A percentile compares a stretch with the other conserved stretches of the same genome.
Evolutionary conservation across 768 basidiomycete genomes (phyloP).

Genomic region (Phlebiopsis gigantea): DNA sequence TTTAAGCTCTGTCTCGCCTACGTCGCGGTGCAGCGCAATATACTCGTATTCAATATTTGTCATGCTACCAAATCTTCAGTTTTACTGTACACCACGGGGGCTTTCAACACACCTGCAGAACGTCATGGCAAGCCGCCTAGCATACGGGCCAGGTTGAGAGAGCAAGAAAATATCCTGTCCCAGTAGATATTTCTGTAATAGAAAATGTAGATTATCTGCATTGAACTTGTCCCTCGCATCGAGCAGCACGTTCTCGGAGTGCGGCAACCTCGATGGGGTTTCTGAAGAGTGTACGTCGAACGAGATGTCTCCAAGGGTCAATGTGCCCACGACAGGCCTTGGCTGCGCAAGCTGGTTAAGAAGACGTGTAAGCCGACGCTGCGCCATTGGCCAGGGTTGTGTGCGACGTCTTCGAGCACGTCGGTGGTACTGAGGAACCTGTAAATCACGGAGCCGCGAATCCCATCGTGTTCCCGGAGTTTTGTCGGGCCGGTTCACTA

Average conservation of each 20-base stretch:
- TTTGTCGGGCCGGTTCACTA: slow-evolving; percentile 2
- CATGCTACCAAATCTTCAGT: slow-evolving; percentile 29
- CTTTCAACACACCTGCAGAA: slow-evolving; percentile 44
- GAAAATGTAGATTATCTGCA: slow-evolving; percentile 54
- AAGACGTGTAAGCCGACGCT: slow-evolving; percentile 42
- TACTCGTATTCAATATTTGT: slow-evolving; percentile 69
- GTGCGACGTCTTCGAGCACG: neutral
- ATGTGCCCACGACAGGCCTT: slow-evolving; percentile 41
- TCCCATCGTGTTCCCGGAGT: neutral
- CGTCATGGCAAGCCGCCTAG: slow-evolving; percentile 54
- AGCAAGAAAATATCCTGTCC: slow-evolving; percentile 65
- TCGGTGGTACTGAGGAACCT: neutral
- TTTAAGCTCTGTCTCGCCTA: slow-evolving; percentile 69
- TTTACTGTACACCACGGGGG: neutral
- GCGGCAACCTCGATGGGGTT: slow-evolving; percentile 44
- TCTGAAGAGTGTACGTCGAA: slow-evolving; percentile 48
- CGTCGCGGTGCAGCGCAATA: slow-evolving; percentile 60
- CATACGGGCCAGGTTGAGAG: slow-evolving; percentile 65
- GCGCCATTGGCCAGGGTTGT: slow-evolving; percentile 14
- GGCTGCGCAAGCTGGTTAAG: slow-evolving; percentile 38
- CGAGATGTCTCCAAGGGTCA: slow-evolving; percentile 52
- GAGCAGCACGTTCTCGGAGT: slow-evolving; percentile 36
- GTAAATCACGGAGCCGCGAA: slow-evolving; percentile 1
- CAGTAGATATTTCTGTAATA: slow-evolving; percentile 63
- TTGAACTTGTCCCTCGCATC: slow-evolving; percentile 50